Base-by-base conservation (phyloP, 176 grass and related monocot genomes). In the Phoenix dactylifera region DNA sequence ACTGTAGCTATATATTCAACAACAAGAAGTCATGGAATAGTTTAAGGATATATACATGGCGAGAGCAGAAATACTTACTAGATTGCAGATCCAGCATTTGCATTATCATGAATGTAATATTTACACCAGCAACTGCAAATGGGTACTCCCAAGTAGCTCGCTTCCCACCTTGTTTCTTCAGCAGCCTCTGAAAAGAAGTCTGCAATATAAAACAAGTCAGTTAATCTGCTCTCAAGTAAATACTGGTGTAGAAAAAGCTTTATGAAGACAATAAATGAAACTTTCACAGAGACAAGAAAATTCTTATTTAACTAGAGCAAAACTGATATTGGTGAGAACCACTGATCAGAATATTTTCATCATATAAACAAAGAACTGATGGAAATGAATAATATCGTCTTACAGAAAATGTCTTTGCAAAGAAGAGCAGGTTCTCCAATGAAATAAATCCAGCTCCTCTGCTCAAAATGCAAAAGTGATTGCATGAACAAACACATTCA, bases 91-190 rank as follows among this genome's bases (percentile, higher is more conserved):
- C 87, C 15, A 97, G 69, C 92, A 97, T 97, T 80, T 97, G 87
- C 84, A 97, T 97, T 58, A 97, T 91, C 93, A 97, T 97, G 59
- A 97, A 97, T 70, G 81, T 91, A 51, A 91, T 97, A 65, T 97
- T 91, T 57, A 97, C 84, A 62, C 92, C 92, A 48, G 84, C 92
- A 60, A 91, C 87, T n/a, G 92, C 92, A 88, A 97, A 88, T 32
- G 84, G 87, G 60, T 97, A 85, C 81, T 88, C 92, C 92, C 87
- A 97, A 28, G 78, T 70, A 54, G 81, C 75, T 63, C 84, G 72
- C 57, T 97, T 90, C 16, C 92, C 84, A 12, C 81, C 77, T 66
- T 88, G 83, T 70, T 97, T 91, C 23, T 90, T 85, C 52, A 85
- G 74, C 66, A 96, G 63, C 67, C 72, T 96, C 68, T 90, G 86